Conservation (phyloP, 352 stramenopile genomes). For the Aphanomyces cochlioides region DNA sequence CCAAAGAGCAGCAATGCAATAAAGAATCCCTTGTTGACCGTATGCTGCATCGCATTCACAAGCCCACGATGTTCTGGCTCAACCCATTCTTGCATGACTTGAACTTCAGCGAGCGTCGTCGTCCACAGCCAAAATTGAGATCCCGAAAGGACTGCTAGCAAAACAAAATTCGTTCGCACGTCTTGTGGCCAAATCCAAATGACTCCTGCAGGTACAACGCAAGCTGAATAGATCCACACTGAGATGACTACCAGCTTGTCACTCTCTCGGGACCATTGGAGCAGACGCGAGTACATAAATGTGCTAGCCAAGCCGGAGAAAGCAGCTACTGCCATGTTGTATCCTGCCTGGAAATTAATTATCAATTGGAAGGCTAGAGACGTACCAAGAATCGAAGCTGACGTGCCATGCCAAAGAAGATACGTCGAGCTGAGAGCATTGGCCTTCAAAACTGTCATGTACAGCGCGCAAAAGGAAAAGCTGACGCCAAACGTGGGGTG, state of each 20-base stretch:
- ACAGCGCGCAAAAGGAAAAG: conserved; percentile 50
- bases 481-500: conserved; percentile 56
- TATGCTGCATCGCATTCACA: conserved; percentile 62
- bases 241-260: conserved; percentile 49
- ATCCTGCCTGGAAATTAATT: not conserved
- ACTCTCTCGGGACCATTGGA: conserved; percentile 36
- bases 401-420: conserved; percentile 51
- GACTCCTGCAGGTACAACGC: conserved; percentile 39
- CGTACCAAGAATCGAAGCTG: conserved; percentile 41
- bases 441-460: conserved; percentile 55
- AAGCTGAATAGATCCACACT: conserved; percentile 50
- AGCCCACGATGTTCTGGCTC: conserved; percentile 40
- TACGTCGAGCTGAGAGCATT: conserved; percentile 53
- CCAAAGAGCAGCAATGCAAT: conserved; percentile 49
- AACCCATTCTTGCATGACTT: conserved; percentile 73
- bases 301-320: conserved; percentile 49
- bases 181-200: conserved; percentile 38
- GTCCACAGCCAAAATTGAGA: conserved; percentile 55
- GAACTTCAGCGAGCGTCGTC: conserved; percentile 50
- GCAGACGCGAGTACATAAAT: conserved; percentile 43
- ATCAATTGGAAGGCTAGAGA: conserved; percentile 22
- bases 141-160: conserved; percentile 48
- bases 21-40: conserved; percentile 57
- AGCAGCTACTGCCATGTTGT: conserved; percentile 40
- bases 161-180: conserved; percentile 41